A percentile compares a stretch with the other conserved stretches of the same genome.
These are phyloP conservation scores for Phylloporus sp. DNA, from an alignment of 768 basidiomycete species.

Conservation along the genomic window DNA sequence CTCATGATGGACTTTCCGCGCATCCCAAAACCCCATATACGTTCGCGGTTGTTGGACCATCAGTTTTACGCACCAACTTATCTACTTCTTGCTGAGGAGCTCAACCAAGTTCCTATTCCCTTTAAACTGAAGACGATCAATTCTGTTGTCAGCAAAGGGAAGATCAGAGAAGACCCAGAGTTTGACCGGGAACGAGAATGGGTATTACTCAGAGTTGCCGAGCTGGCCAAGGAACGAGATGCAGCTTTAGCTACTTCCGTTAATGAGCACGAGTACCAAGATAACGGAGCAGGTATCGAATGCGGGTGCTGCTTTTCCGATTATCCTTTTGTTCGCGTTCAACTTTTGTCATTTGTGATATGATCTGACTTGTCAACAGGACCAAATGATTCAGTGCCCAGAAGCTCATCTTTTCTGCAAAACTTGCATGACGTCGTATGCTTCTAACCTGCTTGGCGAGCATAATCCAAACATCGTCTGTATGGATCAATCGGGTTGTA, in stretches of 20 bases:
- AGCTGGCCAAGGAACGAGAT: conserved; percentile 24
- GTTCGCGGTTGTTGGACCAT: conserved; percentile 35
- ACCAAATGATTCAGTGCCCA: conserved; percentile 83
- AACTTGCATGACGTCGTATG: conserved; percentile 65
- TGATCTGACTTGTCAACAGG: conserved; percentile 38
- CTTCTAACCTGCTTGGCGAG: conserved; percentile 60
- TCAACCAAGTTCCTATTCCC: conserved; percentile 28
- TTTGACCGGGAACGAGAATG: conserved; percentile 45
- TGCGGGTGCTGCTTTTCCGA: conserved; percentile 84
- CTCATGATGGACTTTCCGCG: conserved; percentile 56
- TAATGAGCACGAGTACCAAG: conserved; percentile 42
- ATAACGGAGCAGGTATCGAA: conserved; percentile 62
- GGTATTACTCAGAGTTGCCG: conserved; percentile 38
- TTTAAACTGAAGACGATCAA: conserved; percentile 36
- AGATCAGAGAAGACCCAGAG: conserved; percentile 39
- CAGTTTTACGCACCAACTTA: conserved; percentile 66
- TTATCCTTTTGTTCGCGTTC: conserved; percentile 61
- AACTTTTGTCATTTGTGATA: not conserved
- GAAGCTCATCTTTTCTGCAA: conserved; percentile 87
- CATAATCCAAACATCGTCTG: conserved; percentile 66
- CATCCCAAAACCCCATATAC: conserved; percentile 54
- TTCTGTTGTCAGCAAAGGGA: conserved; percentile 39
- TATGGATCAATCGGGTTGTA: conserved; percentile 78
- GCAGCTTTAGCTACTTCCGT: conserved; percentile 31
- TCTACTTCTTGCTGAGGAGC: conserved; percentile 43